A percentile compares a stretch with the other conserved stretches of the same genome.
phyloP scores from a whole-genome alignment of 768 basidiomycete genomes.

The Mycena albidolilacea region DNA sequence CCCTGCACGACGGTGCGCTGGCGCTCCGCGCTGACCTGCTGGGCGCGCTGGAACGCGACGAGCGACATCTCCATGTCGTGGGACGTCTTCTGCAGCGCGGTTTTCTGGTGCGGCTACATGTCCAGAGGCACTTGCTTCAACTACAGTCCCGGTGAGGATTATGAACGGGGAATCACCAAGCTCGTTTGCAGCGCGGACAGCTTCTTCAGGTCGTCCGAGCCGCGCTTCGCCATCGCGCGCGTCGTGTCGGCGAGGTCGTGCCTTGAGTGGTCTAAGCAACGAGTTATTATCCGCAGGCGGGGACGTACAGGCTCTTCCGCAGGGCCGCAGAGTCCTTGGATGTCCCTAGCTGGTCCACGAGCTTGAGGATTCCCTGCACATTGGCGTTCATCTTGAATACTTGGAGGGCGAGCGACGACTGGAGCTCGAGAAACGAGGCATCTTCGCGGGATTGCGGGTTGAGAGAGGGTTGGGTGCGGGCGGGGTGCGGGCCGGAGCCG shows the following conservation, averaged over 20 bases:
- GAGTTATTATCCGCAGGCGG: background rate
- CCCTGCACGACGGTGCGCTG: conserved; percentile 92
- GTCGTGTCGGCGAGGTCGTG: conserved; percentile 97
- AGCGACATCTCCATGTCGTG: conserved; percentile 93
- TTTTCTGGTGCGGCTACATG: conserved; percentile 82
- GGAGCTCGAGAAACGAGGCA: conserved; percentile 80
- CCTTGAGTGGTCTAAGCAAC: conserved; percentile 55
- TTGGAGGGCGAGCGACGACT: conserved; percentile 88
- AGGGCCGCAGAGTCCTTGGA: conserved; percentile 83
- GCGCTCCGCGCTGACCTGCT: conserved; percentile 90
- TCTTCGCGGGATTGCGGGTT: conserved; percentile 72
- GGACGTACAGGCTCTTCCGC: conserved; percentile 88
- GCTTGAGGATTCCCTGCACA: conserved; percentile 93
- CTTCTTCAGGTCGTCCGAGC: conserved; percentile 94
- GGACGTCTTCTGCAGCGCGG: conserved; percentile 90
- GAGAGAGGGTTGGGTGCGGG: conserved; percentile 50
- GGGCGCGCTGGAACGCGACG: conserved; percentile 92
- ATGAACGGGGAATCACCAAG: conserved; percentile 60
- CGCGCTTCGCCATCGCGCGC: conserved; percentile 94
- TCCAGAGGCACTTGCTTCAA: background rate
- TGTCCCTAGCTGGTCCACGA: conserved; percentile 97
- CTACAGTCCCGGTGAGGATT: background rate
- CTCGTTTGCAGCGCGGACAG: conserved; percentile 77
- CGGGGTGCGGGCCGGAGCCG: conserved; percentile 46
- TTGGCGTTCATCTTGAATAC: conserved; percentile 99